Base-by-base conservation (phyloP, 306 rosid species). In the Gastrolobium bilobum region DNA sequence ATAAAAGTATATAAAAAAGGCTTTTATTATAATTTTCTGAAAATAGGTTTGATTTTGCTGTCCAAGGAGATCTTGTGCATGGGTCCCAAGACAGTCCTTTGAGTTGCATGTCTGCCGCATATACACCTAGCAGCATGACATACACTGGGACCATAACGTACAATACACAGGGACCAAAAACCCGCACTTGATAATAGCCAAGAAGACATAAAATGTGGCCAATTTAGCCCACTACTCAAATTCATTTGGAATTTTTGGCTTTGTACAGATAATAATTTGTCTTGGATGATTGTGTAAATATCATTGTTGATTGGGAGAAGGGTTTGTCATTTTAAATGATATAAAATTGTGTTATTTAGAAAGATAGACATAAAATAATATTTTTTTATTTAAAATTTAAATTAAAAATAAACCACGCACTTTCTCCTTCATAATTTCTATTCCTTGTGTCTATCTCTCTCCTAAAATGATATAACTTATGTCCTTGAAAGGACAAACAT, bases 31-130 rank as follows among this genome's bases (percentile, higher is more conserved):
- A n/a, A n/a, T n/a, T n/a, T n/a, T n/a, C n/a, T n/a, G n/a, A n/a
- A n/a, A n/a, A n/a, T n/a, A n/a, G n/a, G n/a, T n/a, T 20, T 60
- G 86, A 81, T 84, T 63, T 69, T 71, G 84, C 3, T 65, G 86
- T 80, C 82, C 30, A 56, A 71, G 53, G 52, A 80, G 67, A 86
- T 75, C 82, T 76, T 9, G 5, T 8, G 64, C 47, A 31, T 56
- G 89, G 83, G 83, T 4, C 89, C 85, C 80, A 51, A 33, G 47
- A 78, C 35, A 46, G 89, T 82, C 82, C 78, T 82, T 76, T 64
- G 75, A 76, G 81, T 76, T 83, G 84, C 87, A 85, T 86, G 87
- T 81, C 88, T 65, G 90, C 86, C 91, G 84, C 80, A 80, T 80
- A 71, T 77, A 79, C 80, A 31, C 69, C 77, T 52, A 61, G 44